A percentile compares a stretch with the other conserved stretches of the same genome.
These are phyloP conservation scores for Penicillium cinerascens DNA, from an alignment of 495 filamentous ascomycete genomes.

Conservation along the genomic window DNA sequence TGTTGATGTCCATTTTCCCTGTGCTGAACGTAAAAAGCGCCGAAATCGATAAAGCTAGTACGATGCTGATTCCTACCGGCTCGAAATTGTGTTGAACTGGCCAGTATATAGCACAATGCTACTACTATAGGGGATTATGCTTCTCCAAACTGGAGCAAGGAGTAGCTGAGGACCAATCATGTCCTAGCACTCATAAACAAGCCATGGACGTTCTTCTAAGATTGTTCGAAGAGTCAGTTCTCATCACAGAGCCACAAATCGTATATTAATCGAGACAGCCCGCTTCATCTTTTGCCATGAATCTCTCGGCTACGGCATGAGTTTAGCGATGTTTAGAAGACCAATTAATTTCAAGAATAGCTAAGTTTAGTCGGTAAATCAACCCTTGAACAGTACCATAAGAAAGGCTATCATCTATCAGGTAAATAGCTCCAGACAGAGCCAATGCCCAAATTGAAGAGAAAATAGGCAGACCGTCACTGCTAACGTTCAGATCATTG, in stretches of 20 bases:
- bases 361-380: constrained; percentile 12
- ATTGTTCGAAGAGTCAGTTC: constrained; percentile 7
- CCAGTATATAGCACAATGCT: constrained; percentile 6
- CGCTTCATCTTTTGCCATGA: constrained; percentile 11
- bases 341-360: constrained; percentile 11
- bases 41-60: too few relatives aligned
- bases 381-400: constrained; percentile 14
- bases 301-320: constrained; percentile 10
- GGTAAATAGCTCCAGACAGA: constrained; percentile 11
- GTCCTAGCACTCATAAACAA: constrained; percentile 7
- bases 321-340: constrained; percentile 11
- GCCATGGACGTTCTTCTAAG: constrained; percentile 2
- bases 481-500: constrained; percentile 2
- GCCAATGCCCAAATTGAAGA: constrained; percentile 12
- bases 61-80: too few relatives aligned
- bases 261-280: constrained; percentile 7
- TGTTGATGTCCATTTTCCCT: too few relatives aligned
- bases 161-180: constrained; percentile 10
- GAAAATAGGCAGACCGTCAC: constrained; percentile 14
- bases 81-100: constrained; percentile 6
- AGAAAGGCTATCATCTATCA: constrained; percentile 13
- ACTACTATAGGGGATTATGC: constrained; percentile 1
- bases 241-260: constrained; percentile 8
- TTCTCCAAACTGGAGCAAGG: constrained; percentile 13
- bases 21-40: too few relatives aligned